Evolutionary conservation across 495 filamentous ascomycete genomes (phyloP).

Genomic region (Lasiosphaeria miniovina): DNA sequence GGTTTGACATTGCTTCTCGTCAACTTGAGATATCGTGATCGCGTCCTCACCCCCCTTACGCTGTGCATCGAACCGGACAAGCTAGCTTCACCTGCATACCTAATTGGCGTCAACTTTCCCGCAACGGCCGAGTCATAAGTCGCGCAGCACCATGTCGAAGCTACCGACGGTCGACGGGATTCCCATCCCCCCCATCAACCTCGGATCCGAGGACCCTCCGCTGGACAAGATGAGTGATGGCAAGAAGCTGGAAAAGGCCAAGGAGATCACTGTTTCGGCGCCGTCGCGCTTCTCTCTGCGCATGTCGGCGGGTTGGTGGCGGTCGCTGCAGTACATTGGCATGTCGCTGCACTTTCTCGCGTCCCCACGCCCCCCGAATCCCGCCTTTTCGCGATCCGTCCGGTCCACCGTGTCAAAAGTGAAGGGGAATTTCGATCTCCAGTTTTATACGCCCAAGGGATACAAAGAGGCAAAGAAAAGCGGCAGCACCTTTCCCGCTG

Average conservation of each 20-base stretch:
- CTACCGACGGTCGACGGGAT: constrained; percentile 37
- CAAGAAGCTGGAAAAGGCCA: constrained; percentile 32
- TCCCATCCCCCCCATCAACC: constrained; percentile 26
- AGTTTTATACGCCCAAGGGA: constrained; percentile 74
- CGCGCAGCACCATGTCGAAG: constrained; percentile 18
- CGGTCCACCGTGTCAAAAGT: constrained; percentile 54
- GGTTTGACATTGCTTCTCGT: too few relatives aligned
- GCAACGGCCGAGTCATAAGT: too few relatives aligned
- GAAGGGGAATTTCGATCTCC: constrained; percentile 58
- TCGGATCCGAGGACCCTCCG: constrained; percentile 1
- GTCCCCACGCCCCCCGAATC: constrained; percentile 61
- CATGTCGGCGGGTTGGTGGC: constrained; percentile 71
- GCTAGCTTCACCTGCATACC: too few relatives aligned
- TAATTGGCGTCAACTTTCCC: too few relatives aligned
- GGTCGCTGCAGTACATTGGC: constrained; percentile 72
- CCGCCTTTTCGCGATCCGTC: constrained; percentile 63
- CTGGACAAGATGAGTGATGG: background rate
- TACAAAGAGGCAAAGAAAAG: constrained; percentile 57
- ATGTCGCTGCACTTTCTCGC: constrained; percentile 74
- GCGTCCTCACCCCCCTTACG: too few relatives aligned
- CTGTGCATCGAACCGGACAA: too few relatives aligned
- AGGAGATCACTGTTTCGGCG: constrained; percentile 35
- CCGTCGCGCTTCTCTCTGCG: constrained; percentile 67
- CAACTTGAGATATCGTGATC: too few relatives aligned
- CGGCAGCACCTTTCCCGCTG: constrained; percentile 54